Percentiles rank a stretch among this genome's conserved stretches.
phyloP scores from a whole-genome alignment of 139 green algal genomes.

The Ulvella scutata region DNA sequence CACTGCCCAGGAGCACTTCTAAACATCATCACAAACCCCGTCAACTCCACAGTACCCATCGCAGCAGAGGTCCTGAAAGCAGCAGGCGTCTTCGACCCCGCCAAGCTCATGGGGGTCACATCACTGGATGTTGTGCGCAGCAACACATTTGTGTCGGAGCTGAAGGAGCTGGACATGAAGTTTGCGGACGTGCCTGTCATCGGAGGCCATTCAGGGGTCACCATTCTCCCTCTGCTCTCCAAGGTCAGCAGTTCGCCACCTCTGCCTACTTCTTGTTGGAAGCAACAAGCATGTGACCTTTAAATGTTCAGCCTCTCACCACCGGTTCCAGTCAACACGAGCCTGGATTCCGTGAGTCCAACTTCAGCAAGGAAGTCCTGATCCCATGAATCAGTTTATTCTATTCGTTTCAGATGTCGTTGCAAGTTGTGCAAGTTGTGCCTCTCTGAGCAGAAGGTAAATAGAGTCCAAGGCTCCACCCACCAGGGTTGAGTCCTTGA shows the following conservation, averaged over 20 bases:
- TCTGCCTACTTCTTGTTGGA: not conserved
- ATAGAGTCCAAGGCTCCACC: no score
- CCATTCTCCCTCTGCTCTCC: slow-evolving; percentile 91
- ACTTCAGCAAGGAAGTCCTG: no score
- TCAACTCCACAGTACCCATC: slow-evolving; percentile 99
- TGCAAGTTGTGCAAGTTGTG: not conserved
- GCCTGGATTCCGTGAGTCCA: no score
- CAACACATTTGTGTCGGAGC: slow-evolving; percentile 69
- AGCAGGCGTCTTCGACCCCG: slow-evolving; percentile 72
- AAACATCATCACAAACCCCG: slow-evolving; percentile 96
- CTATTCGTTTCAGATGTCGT: not conserved
- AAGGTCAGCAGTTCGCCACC: slow-evolving; percentile 53
- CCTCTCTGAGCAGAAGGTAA: no score
- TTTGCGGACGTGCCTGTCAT: slow-evolving; percentile 83
- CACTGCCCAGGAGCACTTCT: slow-evolving; percentile 62
- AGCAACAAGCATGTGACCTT: no score
- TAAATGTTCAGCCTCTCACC: no score
- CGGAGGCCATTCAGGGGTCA: slow-evolving; percentile 83
- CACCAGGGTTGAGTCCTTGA: no score
- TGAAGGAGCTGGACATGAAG: slow-evolving; percentile 41
- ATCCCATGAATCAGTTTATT: not conserved
- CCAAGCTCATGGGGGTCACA: slow-evolving; percentile 85
- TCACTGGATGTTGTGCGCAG: slow-evolving; percentile 77
- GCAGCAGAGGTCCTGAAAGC: slow-evolving; percentile 75
- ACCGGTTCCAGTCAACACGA: no score